Evolutionary conservation across 2,329 filamentous ascomycete species (phyloP).

Genomic region (Hirsutella minnesotensis): DNA sequence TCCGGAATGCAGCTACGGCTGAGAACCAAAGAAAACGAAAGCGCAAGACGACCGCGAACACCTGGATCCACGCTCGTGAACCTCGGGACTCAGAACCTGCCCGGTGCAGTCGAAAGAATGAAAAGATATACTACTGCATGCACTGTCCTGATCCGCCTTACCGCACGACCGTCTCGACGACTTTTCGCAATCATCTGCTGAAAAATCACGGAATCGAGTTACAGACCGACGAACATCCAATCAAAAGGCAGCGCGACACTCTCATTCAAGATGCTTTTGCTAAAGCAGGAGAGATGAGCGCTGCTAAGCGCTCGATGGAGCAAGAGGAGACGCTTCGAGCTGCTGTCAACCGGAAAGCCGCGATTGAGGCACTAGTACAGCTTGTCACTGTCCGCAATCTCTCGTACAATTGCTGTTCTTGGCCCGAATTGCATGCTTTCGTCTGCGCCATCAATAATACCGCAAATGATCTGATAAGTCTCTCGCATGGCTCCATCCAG

Average conservation of each 20-base stretch:
- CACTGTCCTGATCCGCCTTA: too few relatives aligned
- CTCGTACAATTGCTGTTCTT: slow-evolving; percentile 2
- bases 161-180: slow-evolving; percentile 1
- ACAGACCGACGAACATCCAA: background rate
- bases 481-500: slow-evolving; percentile 1
- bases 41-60: slow-evolving; percentile 1
- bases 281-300: slow-evolving; percentile 1
- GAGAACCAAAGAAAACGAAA: background rate
- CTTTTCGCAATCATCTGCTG: slow-evolving; percentile 1
- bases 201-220: slow-evolving; percentile 1
- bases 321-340: slow-evolving; percentile 2
- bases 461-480: background rate
- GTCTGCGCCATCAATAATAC: slow-evolving; percentile 2
- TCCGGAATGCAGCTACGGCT: background rate
- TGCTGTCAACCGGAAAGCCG: slow-evolving; percentile 2
- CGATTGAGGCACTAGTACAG: slow-evolving; percentile 2
- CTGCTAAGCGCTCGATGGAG: background rate
- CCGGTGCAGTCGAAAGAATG: background rate
- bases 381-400: too few relatives aligned
- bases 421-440: slow-evolving; percentile 1
- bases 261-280: slow-evolving; percentile 2
- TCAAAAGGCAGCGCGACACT: slow-evolving; percentile 2
- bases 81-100: background rate
- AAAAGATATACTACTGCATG: slow-evolving; percentile 3
- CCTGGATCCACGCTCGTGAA: slow-evolving; percentile 1